Percentiles rank a stretch among this genome's conserved stretches.
These are phyloP conservation scores for Diutina scorzettiae DNA, from an alignment of 1,139 yeast species.

Conservation along the genomic window DNA sequence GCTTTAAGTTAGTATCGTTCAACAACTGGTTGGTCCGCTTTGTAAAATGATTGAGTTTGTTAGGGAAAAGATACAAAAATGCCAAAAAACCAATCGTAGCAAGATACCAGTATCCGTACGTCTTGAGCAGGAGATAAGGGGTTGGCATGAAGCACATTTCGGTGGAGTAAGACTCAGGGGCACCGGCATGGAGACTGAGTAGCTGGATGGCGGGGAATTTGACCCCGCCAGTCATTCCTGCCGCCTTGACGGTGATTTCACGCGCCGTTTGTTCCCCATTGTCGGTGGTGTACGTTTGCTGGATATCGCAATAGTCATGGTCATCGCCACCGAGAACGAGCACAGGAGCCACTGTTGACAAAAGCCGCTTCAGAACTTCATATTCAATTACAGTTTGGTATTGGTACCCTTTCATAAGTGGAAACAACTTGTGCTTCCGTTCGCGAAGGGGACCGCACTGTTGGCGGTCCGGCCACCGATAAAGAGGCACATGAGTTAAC, in stretches of 20 bases:
- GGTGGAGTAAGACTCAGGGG: slow-evolving; percentile 21
- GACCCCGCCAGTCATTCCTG: slow-evolving; percentile 91
- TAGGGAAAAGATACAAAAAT: not conserved
- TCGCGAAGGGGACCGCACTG: slow-evolving; percentile 64
- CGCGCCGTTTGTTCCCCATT: slow-evolving; percentile 30
- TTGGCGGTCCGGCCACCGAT: slow-evolving; percentile 39
- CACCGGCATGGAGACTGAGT: slow-evolving; percentile 39
- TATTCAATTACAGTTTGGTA: slow-evolving; percentile 66
- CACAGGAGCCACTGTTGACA: slow-evolving; percentile 47
- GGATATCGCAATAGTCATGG: slow-evolving; percentile 43
- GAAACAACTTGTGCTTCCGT: slow-evolving; percentile 40
- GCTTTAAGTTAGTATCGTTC: not conserved
- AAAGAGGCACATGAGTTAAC: slow-evolving; percentile 72
- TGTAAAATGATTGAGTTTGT: not conserved
- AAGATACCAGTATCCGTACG: slow-evolving; percentile 18
- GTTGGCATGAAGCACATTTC: slow-evolving; percentile 61
- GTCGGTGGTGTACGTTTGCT: slow-evolving; percentile 26
- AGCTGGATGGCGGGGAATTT: slow-evolving; percentile 76
- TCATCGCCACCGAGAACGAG: slow-evolving; percentile 46
- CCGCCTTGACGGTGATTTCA: slow-evolving; percentile 80
- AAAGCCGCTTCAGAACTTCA: slow-evolving; percentile 36
- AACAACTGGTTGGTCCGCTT: slow-evolving; percentile 1
- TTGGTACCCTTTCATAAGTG: slow-evolving; percentile 60
- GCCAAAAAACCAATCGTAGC: not conserved
- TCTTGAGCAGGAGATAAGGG: slow-evolving; percentile 43